Base-by-base conservation (phyloP, 1,284 basidiomycete genomes). In the Fistulinella cinereoalba region DNA sequence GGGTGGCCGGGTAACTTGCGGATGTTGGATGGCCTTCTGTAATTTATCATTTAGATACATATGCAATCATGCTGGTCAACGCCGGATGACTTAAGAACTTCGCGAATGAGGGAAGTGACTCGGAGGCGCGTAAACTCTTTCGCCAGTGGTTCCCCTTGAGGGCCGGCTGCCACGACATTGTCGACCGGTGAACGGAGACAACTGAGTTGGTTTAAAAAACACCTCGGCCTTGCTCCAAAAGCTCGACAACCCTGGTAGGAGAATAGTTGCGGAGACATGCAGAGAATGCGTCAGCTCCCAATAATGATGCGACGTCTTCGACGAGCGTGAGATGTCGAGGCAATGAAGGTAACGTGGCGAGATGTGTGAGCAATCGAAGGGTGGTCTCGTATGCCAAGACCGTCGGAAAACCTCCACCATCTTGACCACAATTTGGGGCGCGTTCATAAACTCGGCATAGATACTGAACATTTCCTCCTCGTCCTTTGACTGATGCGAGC, bases 371-470 rank as follows among this genome's bases (percentile, higher is more conserved):
- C 15, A 39, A n/a, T 11, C 49, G 49, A 13, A 51, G 36, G 2
- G 24, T 38, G 23, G 34, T 11, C 3, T 52, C 41, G n/a, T n/a
- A 47, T 1, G 50, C 50, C 13, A 47, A 21, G 21, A 49, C 18
- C 2, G n/a, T 43, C 6, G 50, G 27, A 19, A 19, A 34, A 23
- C 49, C 44, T 15, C 16, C 3, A 19, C 13, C 27, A 19, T 7
- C 18, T 33, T 52, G 3, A n/a, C 13, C 31, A 21, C 39, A 12
- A 21, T 28, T 13, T 22, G 15, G n/a, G 15, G 15, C 22, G 24
- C 38, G 37, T 22, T 37, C 19, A n/a, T 28, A 13, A 60, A 56
- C 12, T 50, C 21, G 12, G 43, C 41, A 37, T 58, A 60, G 4
- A 49, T 55, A 38, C 10, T 22, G 22, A 42, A 42, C 13, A 31